Conservation (phyloP, 2,329 filamentous ascomycete species). For the Aspergillus thermomutatus region DNA sequence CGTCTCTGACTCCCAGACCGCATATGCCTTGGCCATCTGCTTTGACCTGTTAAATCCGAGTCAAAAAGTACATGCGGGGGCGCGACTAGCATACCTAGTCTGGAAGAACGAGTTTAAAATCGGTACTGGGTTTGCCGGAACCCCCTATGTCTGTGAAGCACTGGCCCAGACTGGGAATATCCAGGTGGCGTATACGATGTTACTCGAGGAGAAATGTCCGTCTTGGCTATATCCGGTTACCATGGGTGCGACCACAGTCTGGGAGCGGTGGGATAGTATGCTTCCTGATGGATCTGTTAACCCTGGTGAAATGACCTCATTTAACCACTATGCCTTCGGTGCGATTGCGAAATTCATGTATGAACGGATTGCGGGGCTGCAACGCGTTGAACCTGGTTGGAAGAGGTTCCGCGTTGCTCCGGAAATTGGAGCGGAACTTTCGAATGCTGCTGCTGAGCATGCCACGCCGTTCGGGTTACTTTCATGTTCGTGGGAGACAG, state of each 20-base stretch:
- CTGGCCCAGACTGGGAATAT: too few relatives aligned
- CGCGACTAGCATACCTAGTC: slow-evolving; percentile 1
- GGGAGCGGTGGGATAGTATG: slow-evolving; percentile 46
- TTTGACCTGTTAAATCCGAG: slow-evolving; percentile 20
- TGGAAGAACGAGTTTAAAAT: slow-evolving; percentile 22
- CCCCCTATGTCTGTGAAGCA: neutral
- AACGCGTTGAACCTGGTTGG: slow-evolving; percentile 29
- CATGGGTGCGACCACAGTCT: slow-evolving; percentile 43
- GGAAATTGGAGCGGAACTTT: neutral
- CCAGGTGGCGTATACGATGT: too few relatives aligned
- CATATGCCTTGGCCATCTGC: slow-evolving; percentile 25
- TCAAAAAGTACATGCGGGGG: neutral
- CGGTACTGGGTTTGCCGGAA: slow-evolving; percentile 30
- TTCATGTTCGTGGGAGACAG: too few relatives aligned
- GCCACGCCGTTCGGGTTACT: too few relatives aligned
- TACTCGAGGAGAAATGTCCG: slow-evolving; percentile 16
- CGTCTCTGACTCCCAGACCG: slow-evolving; percentile 28
- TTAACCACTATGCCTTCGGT: slow-evolving; percentile 44
- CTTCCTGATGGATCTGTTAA: slow-evolving; percentile 38
- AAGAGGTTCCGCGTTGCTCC: slow-evolving; percentile 26
- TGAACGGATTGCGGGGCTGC: slow-evolving; percentile 21
- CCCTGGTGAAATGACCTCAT: slow-evolving; percentile 41
- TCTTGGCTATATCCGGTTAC: slow-evolving; percentile 41
- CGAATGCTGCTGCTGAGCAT: too few relatives aligned
- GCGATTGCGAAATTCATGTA: slow-evolving; percentile 41